Evolutionary conservation across 2,329 filamentous ascomycete species (phyloP).

Genomic region (Trichoderma lentiforme): DNA sequence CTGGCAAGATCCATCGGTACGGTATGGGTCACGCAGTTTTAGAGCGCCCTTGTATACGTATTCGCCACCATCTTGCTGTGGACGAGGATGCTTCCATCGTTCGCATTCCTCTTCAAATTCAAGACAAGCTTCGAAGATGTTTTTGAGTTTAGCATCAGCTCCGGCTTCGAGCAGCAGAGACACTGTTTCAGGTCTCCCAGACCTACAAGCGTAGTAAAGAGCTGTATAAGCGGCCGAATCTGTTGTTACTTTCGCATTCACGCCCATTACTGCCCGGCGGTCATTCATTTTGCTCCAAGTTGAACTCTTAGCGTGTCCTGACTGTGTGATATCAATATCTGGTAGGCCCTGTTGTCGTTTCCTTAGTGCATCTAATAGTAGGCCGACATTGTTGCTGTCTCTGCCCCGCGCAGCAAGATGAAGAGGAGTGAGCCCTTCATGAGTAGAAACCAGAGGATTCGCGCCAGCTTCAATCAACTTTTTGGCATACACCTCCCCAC

Average conservation of each 20-base stretch:
- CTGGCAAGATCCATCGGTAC: neutral
- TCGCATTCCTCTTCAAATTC: constrained; percentile 15
- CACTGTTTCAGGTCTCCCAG: constrained; percentile 24
- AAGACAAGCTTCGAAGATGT: constrained; percentile 18
- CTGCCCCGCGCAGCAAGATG: constrained; percentile 37
- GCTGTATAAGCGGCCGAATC: neutral
- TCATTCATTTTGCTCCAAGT: neutral
- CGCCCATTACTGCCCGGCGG: neutral
- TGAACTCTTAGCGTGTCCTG: neutral
- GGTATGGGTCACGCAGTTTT: neutral
- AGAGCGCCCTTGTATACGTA: neutral
- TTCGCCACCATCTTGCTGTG: neutral
- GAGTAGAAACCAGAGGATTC: constrained; percentile 30
- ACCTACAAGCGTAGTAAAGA: constrained; percentile 25
- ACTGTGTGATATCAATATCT: neutral
- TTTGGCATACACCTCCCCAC: constrained; percentile 24
- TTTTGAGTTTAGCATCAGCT: constrained; percentile 5
- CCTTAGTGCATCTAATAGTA: constrained; percentile 23
- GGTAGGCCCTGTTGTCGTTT: neutral
- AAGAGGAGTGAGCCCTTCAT: constrained; percentile 35
- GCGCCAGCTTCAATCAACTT: constrained; percentile 37
- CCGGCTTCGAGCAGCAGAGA: constrained; percentile 24
- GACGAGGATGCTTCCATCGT: neutral
- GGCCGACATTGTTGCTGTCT: constrained; percentile 32
- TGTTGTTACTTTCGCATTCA: neutral